phyloP scores from a whole-genome alignment of 1,139 yeast genomes.

The Taphrina wiesneri region DNA sequence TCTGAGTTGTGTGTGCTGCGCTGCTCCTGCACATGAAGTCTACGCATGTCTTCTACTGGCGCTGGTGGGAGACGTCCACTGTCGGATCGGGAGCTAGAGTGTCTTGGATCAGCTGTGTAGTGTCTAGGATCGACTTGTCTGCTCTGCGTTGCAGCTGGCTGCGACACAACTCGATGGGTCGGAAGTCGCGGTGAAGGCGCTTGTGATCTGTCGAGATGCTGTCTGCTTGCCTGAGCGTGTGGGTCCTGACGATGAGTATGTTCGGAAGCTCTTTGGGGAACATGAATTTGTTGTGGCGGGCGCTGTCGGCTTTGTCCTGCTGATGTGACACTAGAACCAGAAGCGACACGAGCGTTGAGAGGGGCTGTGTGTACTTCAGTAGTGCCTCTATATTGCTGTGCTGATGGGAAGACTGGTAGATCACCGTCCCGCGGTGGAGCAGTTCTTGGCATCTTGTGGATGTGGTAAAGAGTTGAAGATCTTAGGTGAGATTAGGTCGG shows the following conservation, averaged over 20 bases:
- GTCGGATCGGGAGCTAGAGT: neutral
- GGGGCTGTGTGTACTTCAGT: neutral
- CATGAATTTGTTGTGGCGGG: neutral
- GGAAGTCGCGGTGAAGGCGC: neutral
- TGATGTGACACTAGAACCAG: neutral
- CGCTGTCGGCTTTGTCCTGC: neutral
- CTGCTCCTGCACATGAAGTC: neutral
- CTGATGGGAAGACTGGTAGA: constrained; percentile 14
- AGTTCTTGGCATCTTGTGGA: neutral
- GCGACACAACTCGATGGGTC: neutral
- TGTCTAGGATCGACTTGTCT: neutral
- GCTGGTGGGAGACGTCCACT: neutral
- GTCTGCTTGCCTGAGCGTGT: neutral
- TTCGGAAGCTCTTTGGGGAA: neutral
- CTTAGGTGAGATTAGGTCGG: too few relatives aligned
- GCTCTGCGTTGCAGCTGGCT: neutral
- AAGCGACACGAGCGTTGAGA: neutral
- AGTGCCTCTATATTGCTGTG: constrained; percentile 12
- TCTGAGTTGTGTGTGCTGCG: neutral
- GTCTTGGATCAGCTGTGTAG: neutral
- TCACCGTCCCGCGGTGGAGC: constrained; percentile 19
- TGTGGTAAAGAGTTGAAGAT: too few relatives aligned
- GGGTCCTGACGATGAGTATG: neutral
- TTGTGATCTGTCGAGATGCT: neutral
- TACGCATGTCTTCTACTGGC: neutral